Conservation (phyloP, 257 asterid genomes). For the Nicotiana undulata region DNA sequence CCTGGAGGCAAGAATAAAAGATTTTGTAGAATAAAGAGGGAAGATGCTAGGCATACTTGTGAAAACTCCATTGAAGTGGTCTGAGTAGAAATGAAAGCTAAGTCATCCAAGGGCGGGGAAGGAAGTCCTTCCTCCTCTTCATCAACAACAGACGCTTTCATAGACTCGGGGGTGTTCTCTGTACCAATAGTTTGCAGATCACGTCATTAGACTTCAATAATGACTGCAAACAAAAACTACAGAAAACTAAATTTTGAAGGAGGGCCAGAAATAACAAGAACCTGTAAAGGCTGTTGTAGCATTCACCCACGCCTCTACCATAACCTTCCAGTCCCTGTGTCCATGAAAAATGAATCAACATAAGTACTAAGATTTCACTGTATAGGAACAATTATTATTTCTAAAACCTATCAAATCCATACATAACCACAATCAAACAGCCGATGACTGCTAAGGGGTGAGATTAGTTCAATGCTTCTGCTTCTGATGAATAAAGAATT, state of each 20-base stretch:
- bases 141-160: constrained; percentile 41
- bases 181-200: constrained; percentile 15
- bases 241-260: not conserved
- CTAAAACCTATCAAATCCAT: not conserved
- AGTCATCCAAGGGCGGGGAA: constrained; percentile 84
- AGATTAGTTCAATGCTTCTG: not conserved
- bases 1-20: not conserved
- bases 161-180: constrained; percentile 54
- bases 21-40: not conserved
- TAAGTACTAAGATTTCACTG: not conserved
- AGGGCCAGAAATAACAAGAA: constrained; percentile 6
- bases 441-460: not conserved
- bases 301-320: constrained; percentile 57
- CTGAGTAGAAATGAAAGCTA: constrained; percentile 51
- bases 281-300: constrained; percentile 47
- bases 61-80: constrained; percentile 57
- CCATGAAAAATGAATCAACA: not conserved
- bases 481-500: not conserved
- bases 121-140: constrained; percentile 77
- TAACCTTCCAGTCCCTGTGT: constrained; percentile 66
- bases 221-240: not conserved
- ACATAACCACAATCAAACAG: not conserved
- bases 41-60: constrained; percentile 33
- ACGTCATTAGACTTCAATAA: not conserved
- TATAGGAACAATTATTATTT: not conserved